phyloP scores from a whole-genome alignment of 2,329 filamentous ascomycete genomes.

The Alternaria brassicicola region DNA sequence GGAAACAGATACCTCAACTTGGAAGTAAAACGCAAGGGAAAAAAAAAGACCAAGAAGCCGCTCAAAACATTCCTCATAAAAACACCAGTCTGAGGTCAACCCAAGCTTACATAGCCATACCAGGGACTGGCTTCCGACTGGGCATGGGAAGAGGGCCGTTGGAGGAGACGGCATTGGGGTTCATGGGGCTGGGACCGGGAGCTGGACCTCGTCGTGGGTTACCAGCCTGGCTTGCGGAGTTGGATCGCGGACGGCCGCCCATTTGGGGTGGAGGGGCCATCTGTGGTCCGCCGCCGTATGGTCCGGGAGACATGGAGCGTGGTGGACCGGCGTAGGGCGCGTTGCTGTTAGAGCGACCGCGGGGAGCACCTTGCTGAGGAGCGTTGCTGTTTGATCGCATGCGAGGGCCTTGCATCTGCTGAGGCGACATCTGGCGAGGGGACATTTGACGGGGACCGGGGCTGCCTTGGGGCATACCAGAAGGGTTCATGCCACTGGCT shows the following conservation, averaged over 20 bases:
- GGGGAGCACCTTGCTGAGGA: conserved; percentile 34
- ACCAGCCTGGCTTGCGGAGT: conserved; percentile 43
- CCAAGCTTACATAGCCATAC: conserved; percentile 49
- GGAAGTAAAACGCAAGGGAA: conserved; percentile 11
- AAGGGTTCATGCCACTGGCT: conserved; percentile 55
- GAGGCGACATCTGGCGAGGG: conserved; percentile 31
- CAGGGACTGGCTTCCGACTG: conserved; percentile 55
- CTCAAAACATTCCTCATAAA: conserved; percentile 35
- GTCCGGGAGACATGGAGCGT: conserved; percentile 50
- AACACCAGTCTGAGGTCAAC: conserved; percentile 7
- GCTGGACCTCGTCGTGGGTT: conserved; percentile 38
- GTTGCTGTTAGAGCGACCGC: conserved; percentile 48
- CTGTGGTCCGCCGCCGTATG: conserved; percentile 46
- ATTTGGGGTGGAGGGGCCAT: conserved; percentile 41
- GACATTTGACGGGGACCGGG: conserved; percentile 44
- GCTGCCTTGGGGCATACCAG: conserved; percentile 49
- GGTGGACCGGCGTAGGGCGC: conserved; percentile 44
- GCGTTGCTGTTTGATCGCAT: conserved; percentile 48
- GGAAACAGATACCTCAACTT: not conserved
- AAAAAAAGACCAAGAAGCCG: conserved; percentile 20
- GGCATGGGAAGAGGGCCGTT: conserved; percentile 37
- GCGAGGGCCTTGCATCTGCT: conserved; percentile 34
- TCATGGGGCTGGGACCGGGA: conserved; percentile 48
- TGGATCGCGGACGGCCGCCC: conserved; percentile 44
- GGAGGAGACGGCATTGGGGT: conserved; percentile 26